These are phyloP conservation scores for Triticum timopheevii DNA, from an alignment of 176 grass and related monocot species.

Conservation along the genomic window DNA sequence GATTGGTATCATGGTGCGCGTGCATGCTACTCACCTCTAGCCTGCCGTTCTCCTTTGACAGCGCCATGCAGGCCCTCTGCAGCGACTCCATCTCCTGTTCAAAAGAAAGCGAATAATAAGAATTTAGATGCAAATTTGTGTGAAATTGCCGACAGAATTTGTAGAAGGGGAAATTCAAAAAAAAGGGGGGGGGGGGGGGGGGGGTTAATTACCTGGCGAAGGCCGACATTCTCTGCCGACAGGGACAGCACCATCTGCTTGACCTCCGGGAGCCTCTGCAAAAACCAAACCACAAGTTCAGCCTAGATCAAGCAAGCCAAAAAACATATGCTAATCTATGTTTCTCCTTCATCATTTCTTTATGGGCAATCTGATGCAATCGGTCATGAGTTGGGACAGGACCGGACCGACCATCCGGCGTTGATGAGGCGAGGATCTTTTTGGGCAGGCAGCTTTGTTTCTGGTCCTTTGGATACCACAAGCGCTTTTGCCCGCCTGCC, in stretches of 20 bases:
- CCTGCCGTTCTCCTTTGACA: conserved; percentile 46
- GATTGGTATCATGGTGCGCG: background rate
- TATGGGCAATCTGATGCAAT: background rate
- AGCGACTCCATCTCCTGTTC: conserved; percentile 45
- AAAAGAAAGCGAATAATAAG: no score
- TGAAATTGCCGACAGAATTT: no score
- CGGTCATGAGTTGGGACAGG: background rate
- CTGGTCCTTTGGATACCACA: no score
- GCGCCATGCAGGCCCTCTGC: conserved; percentile 35
- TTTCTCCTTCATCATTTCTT: no score
- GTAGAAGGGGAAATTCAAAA: no score
- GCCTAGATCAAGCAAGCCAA: background rate
- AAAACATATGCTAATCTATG: background rate
- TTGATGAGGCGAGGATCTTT: conserved; percentile 42
- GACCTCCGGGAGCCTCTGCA: conserved; percentile 63
- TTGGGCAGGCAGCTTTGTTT: conserved; percentile 21
- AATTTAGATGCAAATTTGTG: no score
- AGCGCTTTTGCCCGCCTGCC: background rate
- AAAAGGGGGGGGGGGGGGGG: no score
- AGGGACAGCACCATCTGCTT: conserved; percentile 54
- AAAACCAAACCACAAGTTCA: background rate
- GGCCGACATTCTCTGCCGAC: conserved; percentile 53
- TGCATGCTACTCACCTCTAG: conserved; percentile 40
- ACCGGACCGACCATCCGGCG: background rate
- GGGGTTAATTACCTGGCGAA: conserved; percentile 40